Conservation (phyloP, 2,329 filamentous ascomycete genomes). For the Ampelomyces quisqualis region DNA sequence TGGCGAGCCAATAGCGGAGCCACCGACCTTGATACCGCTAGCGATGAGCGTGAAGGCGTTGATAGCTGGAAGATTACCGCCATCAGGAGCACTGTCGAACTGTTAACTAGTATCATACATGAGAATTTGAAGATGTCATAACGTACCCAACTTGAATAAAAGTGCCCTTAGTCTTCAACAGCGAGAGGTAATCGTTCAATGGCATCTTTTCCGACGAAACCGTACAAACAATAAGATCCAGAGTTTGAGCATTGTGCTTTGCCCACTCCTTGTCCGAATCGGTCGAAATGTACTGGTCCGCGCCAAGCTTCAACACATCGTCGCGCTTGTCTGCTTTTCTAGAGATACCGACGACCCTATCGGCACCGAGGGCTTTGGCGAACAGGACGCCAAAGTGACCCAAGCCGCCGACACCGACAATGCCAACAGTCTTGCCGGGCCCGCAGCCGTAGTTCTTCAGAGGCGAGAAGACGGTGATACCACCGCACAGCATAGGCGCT, state of each 20-base stretch:
- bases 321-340: constrained; percentile 61
- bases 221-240: constrained; percentile 62
- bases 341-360: constrained; percentile 65
- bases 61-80: constrained; percentile 47
- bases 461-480: constrained; percentile 75
- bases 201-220: constrained; percentile 55
- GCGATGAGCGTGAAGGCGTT: constrained; percentile 55
- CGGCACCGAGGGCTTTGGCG: constrained; percentile 68
- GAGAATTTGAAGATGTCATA: not conserved
- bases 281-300: constrained; percentile 62
- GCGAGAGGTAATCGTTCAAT: constrained; percentile 58
- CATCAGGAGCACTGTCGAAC: constrained; percentile 14
- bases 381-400: constrained; percentile 73
- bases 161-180: constrained; percentile 60
- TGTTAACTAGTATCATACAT: not conserved
- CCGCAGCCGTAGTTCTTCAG: constrained; percentile 72
- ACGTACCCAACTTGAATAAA: constrained; percentile 63
- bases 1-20: constrained; percentile 26
- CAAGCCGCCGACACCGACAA: constrained; percentile 72
- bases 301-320: constrained; percentile 60
- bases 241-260: constrained; percentile 52
- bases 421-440: constrained; percentile 73
- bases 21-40: constrained; percentile 25
- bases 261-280: constrained; percentile 61
- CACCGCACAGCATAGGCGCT: constrained; percentile 81